Percentiles rank a stretch among this genome's conserved stretches.
Evolutionary conservation across 345 rosid species (phyloP).

Genomic region (Dipteronia dyeriana): DNA sequence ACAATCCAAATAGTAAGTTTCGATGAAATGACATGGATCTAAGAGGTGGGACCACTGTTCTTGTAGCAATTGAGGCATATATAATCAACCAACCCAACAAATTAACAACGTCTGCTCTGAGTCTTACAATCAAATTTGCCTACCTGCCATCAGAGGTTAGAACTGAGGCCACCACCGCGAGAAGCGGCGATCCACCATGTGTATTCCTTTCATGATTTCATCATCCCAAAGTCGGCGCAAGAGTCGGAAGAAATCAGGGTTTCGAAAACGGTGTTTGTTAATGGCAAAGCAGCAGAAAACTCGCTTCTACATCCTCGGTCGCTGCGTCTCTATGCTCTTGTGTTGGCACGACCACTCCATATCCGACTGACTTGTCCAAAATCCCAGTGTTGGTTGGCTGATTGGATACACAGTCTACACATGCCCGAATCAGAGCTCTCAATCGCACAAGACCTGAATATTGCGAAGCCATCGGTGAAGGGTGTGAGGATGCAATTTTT

Average conservation of each 20-base stretch:
- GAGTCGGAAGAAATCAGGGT: slow-evolving; percentile 34
- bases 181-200: slow-evolving; percentile 25
- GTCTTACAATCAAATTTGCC: not conserved
- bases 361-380: slow-evolving; percentile 19
- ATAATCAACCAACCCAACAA: not conserved
- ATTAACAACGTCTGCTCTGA: not conserved
- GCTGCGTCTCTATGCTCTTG: slow-evolving; percentile 80
- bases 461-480: too few species aligned
- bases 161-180: not conserved
- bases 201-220: slow-evolving; percentile 29
- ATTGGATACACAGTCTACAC: not conserved
- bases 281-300: slow-evolving; percentile 81
- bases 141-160: not conserved
- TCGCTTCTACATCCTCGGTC: slow-evolving; percentile 71
- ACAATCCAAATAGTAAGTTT: not conserved
- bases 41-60: not conserved
- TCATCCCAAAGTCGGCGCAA: slow-evolving; percentile 21
- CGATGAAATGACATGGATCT: slow-evolving; percentile 7
- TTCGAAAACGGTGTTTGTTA: slow-evolving; percentile 47
- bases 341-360: slow-evolving; percentile 71
- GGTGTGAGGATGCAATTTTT: not conserved
- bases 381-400: too few species aligned
- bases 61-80: not conserved
- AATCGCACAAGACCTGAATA: too few species aligned
- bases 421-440: not conserved